Conservation (phyloP, 768 basidiomycete genomes). For the Mycena rosella region DNA sequence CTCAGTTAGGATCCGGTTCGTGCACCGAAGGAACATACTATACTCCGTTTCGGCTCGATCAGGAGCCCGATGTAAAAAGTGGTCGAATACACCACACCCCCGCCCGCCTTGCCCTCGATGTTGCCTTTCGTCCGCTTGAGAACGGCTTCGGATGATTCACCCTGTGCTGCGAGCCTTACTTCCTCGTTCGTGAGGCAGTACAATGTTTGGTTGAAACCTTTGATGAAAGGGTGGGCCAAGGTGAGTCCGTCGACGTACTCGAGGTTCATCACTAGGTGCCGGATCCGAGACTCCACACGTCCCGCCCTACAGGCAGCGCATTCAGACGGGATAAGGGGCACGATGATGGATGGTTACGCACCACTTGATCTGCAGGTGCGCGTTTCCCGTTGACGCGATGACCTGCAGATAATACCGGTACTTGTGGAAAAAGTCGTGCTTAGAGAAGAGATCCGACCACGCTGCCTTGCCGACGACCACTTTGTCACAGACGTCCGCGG, state of each 20-base stretch:
- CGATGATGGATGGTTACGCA: slow-evolving; percentile 54
- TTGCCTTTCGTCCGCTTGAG: slow-evolving; percentile 66
- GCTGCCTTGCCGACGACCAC: slow-evolving; percentile 85
- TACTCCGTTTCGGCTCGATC: slow-evolving; percentile 92
- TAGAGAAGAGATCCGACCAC: slow-evolving; percentile 95
- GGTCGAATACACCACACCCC: slow-evolving; percentile 90
- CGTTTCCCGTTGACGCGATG: slow-evolving; percentile 87
- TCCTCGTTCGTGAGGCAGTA: slow-evolving; percentile 91
- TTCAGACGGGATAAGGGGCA: slow-evolving; percentile 2
- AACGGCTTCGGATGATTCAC: slow-evolving; percentile 59
- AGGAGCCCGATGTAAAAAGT: slow-evolving; percentile 97
- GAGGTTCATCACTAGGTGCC: slow-evolving; percentile 97
- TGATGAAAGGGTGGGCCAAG: slow-evolving; percentile 95
- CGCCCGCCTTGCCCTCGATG: slow-evolving; percentile 80
- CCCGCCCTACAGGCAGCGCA: slow-evolving; percentile 66
- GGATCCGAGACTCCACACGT: slow-evolving; percentile 95
- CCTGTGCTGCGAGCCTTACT: slow-evolving; percentile 88
- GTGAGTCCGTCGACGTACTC: slow-evolving; percentile 94
- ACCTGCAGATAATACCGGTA: slow-evolving; percentile 98
- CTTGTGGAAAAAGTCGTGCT: slow-evolving; percentile 97
- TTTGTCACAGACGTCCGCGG: slow-evolving; percentile 92
- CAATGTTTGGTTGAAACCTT: slow-evolving; percentile 90
- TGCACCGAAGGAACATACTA: slow-evolving; percentile 25
- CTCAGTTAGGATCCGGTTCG: slow-evolving; percentile 4
- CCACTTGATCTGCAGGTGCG: slow-evolving; percentile 95